Base-by-base conservation (phyloP, 805 yeast genomes). In the Candida dendrica region DNA sequence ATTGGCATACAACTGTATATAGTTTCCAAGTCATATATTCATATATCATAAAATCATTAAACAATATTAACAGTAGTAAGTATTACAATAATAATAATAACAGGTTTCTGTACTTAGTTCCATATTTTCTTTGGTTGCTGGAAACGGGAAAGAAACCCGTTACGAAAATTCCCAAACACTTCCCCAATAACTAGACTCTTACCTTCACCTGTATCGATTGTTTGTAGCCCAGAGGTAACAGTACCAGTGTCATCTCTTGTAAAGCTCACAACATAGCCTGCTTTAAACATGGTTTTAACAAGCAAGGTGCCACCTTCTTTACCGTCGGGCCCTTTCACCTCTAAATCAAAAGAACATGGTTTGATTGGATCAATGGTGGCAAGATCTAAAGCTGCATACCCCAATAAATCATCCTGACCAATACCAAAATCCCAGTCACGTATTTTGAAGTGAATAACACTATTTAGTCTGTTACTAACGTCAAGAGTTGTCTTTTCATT, bases 351-450 rank as follows among this genome's bases (percentile, higher is more conserved):
- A 15, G 74, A 79, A 14, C 66, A 61, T 20, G 74, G 72, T 24
- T 68, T 66, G 41, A 72, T 69, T 4, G 89, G 85, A 48, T 79
- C 78, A 15, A 90, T 66, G 13, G 76, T 75, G 0, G 75, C 60
- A 44, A 91, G 64, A 11, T 75, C 72, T 42, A 89, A 59, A 18
- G 56, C 52, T 9, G 79, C 85, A 29, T 66, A 69, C 42, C 98
- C 95, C 42, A 93, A 70, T 48, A 71, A 68, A 61, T 93, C 99
- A 63, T 93, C 91, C 46, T 75, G 77, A 44, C 81, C 87, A 38
- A 87, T 80, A 50, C 96, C 96, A 49, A 91, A 77, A 63, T 93
- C 99, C 96, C 97, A 91, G 60, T 93, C 99, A 56, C 58, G 71
- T 14, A 85, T 77, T 43, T 71, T 75, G 42, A 86, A 69, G 42